Base-by-base conservation (phyloP, 768 basidiomycete genomes). In the Mycena rosella region DNA sequence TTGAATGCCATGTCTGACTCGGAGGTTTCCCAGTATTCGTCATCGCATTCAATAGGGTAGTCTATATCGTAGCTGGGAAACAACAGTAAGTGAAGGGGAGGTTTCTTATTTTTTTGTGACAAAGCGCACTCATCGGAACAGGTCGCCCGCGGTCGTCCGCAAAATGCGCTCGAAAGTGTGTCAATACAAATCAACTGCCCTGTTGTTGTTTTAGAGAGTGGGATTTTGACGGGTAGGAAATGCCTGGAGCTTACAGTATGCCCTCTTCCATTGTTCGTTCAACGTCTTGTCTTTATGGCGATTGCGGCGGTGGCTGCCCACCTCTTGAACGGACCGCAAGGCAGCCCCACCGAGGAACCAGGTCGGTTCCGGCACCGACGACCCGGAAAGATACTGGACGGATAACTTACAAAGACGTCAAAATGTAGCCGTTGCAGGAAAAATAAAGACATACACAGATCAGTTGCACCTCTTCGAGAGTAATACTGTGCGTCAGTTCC, bases 321-420 rank as follows among this genome's bases (percentile, higher is more conserved):
- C 82, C 63, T 91, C 90, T 72, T 90, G 86, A 0, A 86, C 85
- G 14, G 84, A 77, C 8, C 89, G 84, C n/a, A 91, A 79, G 32
- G 85, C 87, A n/a, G 88, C 74, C 6, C 89, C 88, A n/a, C 84
- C 77, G 3, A 87, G 68, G 20, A 78, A 80, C 91, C 89, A 91
- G 57, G 77, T 78, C n/a, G 81, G 78, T 53, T 86, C 84, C 2
- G 86, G 83, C 0, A 80, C 78, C 5, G 81, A 82, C 2, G 82
- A 82, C n/a, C 82, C 82, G 64, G 79, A 80, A 29, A 83, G 76
- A 77, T 78, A 86, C 27, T 80, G 27, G 0, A 80, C 74, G 27
- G 77, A 77, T 49, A 87, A 60, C 86, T 87, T 65, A 14, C 27
- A 34, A 18, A 29, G 14, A 40, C 15, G 47, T 20, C 55, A 6